A percentile compares a stretch with the other conserved stretches of the same genome.
phyloP scores from a whole-genome alignment of 805 yeast genomes.

The Kuraishia capsulata region DNA sequence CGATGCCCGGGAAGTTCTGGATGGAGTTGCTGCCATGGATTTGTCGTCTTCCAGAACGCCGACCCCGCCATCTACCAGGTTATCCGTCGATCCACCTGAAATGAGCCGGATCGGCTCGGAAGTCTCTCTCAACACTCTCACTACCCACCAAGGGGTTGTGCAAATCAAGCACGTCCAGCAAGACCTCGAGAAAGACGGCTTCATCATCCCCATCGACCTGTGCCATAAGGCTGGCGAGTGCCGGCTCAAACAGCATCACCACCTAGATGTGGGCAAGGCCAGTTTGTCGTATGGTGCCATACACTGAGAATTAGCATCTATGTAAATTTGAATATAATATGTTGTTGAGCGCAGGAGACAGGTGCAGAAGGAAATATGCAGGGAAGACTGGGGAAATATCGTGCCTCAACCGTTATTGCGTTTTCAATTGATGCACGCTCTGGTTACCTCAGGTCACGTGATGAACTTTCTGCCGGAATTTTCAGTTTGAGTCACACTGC shows the following conservation, averaged over 20 bases:
- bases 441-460: too few relatives aligned
- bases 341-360: too few relatives aligned
- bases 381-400: too few relatives aligned
- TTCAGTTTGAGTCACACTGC: too few relatives aligned
- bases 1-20: background rate
- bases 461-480: too few relatives aligned
- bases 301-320: too few relatives aligned
- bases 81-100: too few relatives aligned
- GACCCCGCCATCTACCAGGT: background rate
- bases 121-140: background rate
- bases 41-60: background rate
- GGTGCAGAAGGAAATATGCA: too few relatives aligned
- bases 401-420: too few relatives aligned
- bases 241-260: slow-evolving; percentile 1
- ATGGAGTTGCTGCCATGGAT: background rate
- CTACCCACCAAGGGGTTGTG: background rate
- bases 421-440: too few relatives aligned
- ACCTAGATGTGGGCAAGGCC: slow-evolving; percentile 1
- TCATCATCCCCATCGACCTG: slow-evolving; percentile 1
- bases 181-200: background rate
- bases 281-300: background rate
- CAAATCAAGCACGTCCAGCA: background rate
- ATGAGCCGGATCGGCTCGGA: background rate
- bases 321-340: too few relatives aligned
- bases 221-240: background rate